Base-by-base conservation (phyloP, 805 yeast species). In the Zygosaccharomyces bisporus region DNA sequence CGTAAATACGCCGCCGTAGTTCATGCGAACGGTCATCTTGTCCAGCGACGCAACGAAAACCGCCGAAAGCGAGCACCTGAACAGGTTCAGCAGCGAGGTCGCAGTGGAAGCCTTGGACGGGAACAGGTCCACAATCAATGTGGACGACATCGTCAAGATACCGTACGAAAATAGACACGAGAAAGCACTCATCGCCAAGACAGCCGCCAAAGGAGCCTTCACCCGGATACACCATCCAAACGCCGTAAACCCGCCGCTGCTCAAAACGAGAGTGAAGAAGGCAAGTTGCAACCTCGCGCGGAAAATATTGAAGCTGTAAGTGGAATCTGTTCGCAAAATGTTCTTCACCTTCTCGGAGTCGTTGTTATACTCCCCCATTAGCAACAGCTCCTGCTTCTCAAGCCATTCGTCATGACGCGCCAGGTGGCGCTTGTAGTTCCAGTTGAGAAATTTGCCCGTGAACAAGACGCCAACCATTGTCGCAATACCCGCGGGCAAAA, bases 1-100 rank as follows among this genome's bases (percentile, higher is more conserved):
- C 0, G 95, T 81, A 56, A 80, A 86, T 1, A 86, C 76, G 13
- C 95, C 93, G 1, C 96, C 96, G 8, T 76, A 63, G 0, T 78
- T 77, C 77, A 89, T 69, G 0, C 67, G 47, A 0, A 45, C 43
- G 12, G 72, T 68, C 91, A 89, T 84, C 39, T 66, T 72, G 17
- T 79, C 74, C 16, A 86, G 68, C 2, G 80, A 81, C 0, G 86
- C 93, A 17, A 83, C 72, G 34, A 83, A 80, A 1, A 78, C 72
- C 0, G 95, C 95, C 24, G 83, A 81, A 38, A 79, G 55, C 12
- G 77, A 68, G 58, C 96, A 89, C 53, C 96, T 69, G 16, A 80
- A 71, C 23, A 88, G 66, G 57, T 89, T 89, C 49, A 83, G 71
- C 39, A 84, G 72, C 8, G 93, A 83, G 0, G 87, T 75, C 4